Evolutionary conservation across 176 grass and related monocot species (phyloP), one percentile per base, ranked within the genome.

Genomic region (Tillandsia fasciculata): DNA sequence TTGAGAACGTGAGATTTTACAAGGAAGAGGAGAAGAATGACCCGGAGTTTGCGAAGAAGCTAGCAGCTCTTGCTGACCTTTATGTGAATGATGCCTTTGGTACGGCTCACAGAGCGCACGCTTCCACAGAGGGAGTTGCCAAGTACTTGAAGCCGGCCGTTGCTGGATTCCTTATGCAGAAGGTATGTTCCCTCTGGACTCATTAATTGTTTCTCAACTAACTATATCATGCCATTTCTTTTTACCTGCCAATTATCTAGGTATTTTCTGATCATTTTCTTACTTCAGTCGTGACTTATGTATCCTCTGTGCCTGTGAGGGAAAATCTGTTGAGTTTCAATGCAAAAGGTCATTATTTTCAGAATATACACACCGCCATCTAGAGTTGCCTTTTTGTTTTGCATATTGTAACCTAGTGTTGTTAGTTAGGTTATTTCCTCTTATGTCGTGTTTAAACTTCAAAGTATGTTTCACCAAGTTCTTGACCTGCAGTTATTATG

Each of bases 111-210:
- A 92, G 93, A 71, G 89, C 93, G 26, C 89, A 97, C 74, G 93
- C 93, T 76, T 92, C 88, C 47, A 97, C 89, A 0, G 86, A 97
- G 89, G 93, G 93, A 24, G 93, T 97, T 61, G 77, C 93, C 65
- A 97, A 92, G 74, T 97, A 77, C 81, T 67, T 97, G 70, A 97
- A 76, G 81, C 93, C 89, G 53, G 64, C 89, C 64, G 93, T 97
- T 83, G 89, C 93, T 83, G 93, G 93, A 7, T 97, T 97, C 89
- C 93, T 97, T 63, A 97, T 97, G 93, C 93, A 97, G 86, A 97
- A 92, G 93, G 93, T 92, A 82, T 17, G 2, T 48, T 58, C 27
- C 51, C 51, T 59, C 56, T 9, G 33, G 64, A 27, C 28, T 33
- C 63, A 3, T 66, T 15, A 15, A 13, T 12, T 27, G 33, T 27